phyloP scores from a whole-genome alignment of 2,329 filamentous ascomycete species.

The Rhytidhysteron rufulum region DNA sequence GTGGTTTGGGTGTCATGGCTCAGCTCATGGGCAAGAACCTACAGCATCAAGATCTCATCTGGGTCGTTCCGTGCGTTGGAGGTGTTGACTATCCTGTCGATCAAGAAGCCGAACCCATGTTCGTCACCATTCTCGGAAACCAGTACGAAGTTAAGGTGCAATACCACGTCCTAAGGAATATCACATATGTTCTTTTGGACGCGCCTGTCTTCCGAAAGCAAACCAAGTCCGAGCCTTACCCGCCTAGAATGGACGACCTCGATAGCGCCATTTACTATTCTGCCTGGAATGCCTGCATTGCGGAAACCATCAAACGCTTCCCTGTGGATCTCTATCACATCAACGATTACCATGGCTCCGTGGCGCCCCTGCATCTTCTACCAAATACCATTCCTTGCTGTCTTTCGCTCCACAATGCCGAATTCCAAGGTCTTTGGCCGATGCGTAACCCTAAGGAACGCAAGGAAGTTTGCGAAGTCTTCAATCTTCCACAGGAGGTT shows the following conservation, averaged over 20 bases:
- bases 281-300: conserved; percentile 66
- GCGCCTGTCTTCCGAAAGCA: conserved; percentile 63
- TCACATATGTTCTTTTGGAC: conserved; percentile 65
- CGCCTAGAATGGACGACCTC: conserved; percentile 64
- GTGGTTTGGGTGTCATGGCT: conserved; percentile 66
- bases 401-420: conserved; percentile 63
- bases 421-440: conserved; percentile 65
- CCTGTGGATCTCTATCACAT: conserved; percentile 58
- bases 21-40: conserved; percentile 64
- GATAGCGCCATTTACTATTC: conserved; percentile 66
- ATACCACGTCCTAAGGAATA: conserved; percentile 60
- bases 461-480: conserved; percentile 60
- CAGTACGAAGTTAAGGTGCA: conserved; percentile 60
- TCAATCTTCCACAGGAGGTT: conserved; percentile 54
- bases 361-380: conserved; percentile 61
- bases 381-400: conserved; percentile 59
- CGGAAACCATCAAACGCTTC: conserved; percentile 59
- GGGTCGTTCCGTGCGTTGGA: conserved; percentile 49
- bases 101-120: conserved; percentile 56
- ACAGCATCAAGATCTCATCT: conserved; percentile 60
- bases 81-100: conserved; percentile 61
- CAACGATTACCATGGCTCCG: conserved; percentile 59
- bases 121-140: conserved; percentile 57
- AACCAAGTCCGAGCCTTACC: conserved; percentile 59
- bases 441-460: conserved; percentile 59